Evolutionary conservation across 768 basidiomycete species (phyloP).

Genomic region (Boletus vinaceobasis): DNA sequence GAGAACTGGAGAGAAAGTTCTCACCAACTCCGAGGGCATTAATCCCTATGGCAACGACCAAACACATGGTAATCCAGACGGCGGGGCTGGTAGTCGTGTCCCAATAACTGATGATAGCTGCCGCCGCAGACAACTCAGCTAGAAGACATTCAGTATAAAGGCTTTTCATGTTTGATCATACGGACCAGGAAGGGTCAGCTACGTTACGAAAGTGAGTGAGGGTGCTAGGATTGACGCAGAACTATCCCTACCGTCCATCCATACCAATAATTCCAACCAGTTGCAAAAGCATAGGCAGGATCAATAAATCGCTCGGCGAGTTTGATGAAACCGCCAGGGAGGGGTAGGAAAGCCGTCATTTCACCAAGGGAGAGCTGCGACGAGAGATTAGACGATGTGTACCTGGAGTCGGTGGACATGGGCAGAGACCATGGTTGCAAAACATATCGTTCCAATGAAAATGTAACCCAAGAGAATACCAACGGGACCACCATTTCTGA

Average conservation of each 20-base stretch:
- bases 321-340: conserved; percentile 45
- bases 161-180: neutral
- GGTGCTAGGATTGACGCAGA: neutral
- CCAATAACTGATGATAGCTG: conserved; percentile 52
- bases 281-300: conserved; percentile 42
- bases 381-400: neutral
- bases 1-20: neutral
- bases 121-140: conserved; percentile 49
- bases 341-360: conserved; percentile 44
- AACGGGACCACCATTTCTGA: conserved; percentile 43
- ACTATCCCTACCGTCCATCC: conserved; percentile 28
- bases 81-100: conserved; percentile 38
- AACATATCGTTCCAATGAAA: conserved; percentile 36
- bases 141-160: conserved; percentile 6
- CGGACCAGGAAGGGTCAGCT: conserved; percentile 28
- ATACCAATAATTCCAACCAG: conserved; percentile 44
- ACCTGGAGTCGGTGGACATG: neutral
- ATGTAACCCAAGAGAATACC: conserved; percentile 45
- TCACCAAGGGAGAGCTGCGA: conserved; percentile 38
- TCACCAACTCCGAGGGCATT: conserved; percentile 41
- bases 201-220: neutral
- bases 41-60: conserved; percentile 48
- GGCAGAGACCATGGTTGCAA: conserved; percentile 34
- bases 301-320: conserved; percentile 48
- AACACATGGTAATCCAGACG: conserved; percentile 51